phyloP scores from a whole-genome alignment of 2,329 filamentous ascomycete genomes.

The Drechslerella dactyloides region DNA sequence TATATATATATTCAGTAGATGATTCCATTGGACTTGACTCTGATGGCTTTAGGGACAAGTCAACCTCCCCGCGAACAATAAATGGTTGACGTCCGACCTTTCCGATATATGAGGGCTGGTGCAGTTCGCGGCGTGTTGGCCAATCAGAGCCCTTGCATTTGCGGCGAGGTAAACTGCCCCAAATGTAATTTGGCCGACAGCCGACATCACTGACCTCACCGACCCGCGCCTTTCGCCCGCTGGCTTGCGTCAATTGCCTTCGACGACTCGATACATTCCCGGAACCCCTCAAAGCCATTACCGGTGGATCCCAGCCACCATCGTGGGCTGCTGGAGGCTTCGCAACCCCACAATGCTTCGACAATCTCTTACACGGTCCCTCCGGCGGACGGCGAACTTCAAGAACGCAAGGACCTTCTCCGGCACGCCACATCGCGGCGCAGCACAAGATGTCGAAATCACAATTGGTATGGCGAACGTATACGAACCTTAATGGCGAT shows the following conservation, averaged over 20 bases:
- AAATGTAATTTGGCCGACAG: slow-evolving; percentile 34
- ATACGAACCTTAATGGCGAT: neutral
- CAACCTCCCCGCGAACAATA: too few relatives aligned
- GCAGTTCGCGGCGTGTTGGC: slow-evolving; percentile 38
- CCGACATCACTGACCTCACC: slow-evolving; percentile 41
- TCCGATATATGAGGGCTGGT: slow-evolving; percentile 7
- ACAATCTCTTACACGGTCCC: slow-evolving; percentile 35
- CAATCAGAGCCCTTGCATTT: slow-evolving; percentile 48
- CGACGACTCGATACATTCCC: slow-evolving; percentile 12
- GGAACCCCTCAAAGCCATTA: slow-evolving; percentile 19
- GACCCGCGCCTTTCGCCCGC: slow-evolving; percentile 27
- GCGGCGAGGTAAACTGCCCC: slow-evolving; percentile 35
- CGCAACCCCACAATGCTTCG: slow-evolving; percentile 47
- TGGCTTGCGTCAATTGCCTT: slow-evolving; percentile 26
- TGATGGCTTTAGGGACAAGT: too few relatives aligned
- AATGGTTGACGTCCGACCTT: too few relatives aligned
- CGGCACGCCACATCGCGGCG: slow-evolving; percentile 42
- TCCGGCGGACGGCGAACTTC: slow-evolving; percentile 44
- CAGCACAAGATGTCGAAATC: slow-evolving; percentile 46
- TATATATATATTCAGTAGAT: neutral
- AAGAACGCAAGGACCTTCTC: slow-evolving; percentile 40
- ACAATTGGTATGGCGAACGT: slow-evolving; percentile 22
- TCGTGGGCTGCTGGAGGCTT: slow-evolving; percentile 40
- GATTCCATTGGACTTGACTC: too few relatives aligned
- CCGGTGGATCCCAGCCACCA: slow-evolving; percentile 24